A percentile compares a stretch with the other conserved stretches of the same genome.
phyloP scores from a whole-genome alignment of 345 rosid species.

The Conringia planisiliqua region DNA sequence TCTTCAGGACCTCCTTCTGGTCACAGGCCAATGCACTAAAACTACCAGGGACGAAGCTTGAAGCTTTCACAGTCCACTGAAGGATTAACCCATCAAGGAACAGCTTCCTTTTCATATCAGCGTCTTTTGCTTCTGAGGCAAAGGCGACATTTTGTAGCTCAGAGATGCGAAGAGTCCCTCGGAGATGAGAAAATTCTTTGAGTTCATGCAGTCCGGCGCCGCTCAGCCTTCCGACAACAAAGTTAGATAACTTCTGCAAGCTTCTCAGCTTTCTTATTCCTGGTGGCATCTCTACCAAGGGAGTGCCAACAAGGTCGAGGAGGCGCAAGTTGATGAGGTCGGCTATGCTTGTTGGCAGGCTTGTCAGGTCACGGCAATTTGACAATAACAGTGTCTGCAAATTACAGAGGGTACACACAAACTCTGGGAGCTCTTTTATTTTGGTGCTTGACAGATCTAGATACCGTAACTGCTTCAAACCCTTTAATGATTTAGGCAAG shows the following conservation, averaged over 20 bases:
- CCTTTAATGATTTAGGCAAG: slow-evolving; percentile 31
- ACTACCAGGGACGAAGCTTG: not conserved
- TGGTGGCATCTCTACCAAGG: slow-evolving; percentile 34
- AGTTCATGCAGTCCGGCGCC: slow-evolving; percentile 37
- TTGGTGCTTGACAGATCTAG: slow-evolving; percentile 36
- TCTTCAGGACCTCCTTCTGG: slow-evolving; percentile 36
- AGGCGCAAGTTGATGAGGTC: slow-evolving; percentile 36
- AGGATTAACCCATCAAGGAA: slow-evolving; percentile 32
- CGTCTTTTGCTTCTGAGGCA: slow-evolving; percentile 35
- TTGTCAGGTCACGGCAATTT: slow-evolving; percentile 16
- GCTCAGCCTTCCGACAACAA: slow-evolving; percentile 25
- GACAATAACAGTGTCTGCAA: slow-evolving; percentile 36
- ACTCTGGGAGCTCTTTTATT: slow-evolving; percentile 32
- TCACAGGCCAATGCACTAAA: slow-evolving; percentile 21
- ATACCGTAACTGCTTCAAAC: slow-evolving; percentile 34
- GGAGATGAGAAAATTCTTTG: slow-evolving; percentile 28
- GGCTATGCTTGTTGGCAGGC: slow-evolving; percentile 36
- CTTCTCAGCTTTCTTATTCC: slow-evolving; percentile 33
- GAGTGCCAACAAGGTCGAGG: slow-evolving; percentile 32
- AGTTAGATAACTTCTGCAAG: slow-evolving; percentile 33
- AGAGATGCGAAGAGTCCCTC: slow-evolving; percentile 39
- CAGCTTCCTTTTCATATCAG: slow-evolving; percentile 32
- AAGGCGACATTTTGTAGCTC: slow-evolving; percentile 30
- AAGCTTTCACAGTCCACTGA: slow-evolving; percentile 29
- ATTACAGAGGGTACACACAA: slow-evolving; percentile 31